Evolutionary conservation across 306 rosid species (phyloP), one percentile per base, ranked within the genome.

Genomic region (Heteromeles arbutifolia): DNA sequence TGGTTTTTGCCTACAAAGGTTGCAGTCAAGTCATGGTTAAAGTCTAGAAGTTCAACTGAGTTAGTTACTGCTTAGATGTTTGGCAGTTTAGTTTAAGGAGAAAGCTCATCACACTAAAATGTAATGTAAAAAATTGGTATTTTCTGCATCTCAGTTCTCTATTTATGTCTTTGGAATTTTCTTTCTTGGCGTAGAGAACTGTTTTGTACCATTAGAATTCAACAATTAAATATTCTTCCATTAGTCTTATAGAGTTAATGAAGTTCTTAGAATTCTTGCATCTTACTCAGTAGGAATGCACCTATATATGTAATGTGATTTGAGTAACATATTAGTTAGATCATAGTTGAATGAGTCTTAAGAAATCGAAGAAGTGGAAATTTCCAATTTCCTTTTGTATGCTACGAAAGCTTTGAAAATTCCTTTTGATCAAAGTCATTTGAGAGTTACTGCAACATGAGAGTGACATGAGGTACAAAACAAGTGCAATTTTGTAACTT

Each of bases 1-100:
- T 94, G 98, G 97, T 91, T 91, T 88, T 83, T 91, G 71, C 82
- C 91, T 8, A 90, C 91, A 11, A 81, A 84, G 29, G 88, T 85
- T 59, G 92, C 88, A 2, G 87, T 82, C 52, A 78, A 73, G 81
- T 84, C 92, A 57, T 91, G 98, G 98, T 84, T 93, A 85, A 90
- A 90, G 77, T 86, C 92, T 65, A 83, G 91, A 79, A 69, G 69
- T 75, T 87, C 88, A 26, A 65, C 85, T 18, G 79, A 85, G 75
- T 72, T 82, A 65, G 66, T 78, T 67, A 80, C 87, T 43, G 75
- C 81, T 11, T 87, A 85, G 78, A 78, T 85, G 72, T 17, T 64
- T 58, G 52, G 37, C 70, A 52, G 67, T 54, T 62, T n/a, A 74
- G 43, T 43, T 59, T 70, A 77, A 69, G 52, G 34, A 28, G 62